phyloP scores from a whole-genome alignment of 2,329 filamentous ascomycete species.

The Aspergillus sp. region DNA sequence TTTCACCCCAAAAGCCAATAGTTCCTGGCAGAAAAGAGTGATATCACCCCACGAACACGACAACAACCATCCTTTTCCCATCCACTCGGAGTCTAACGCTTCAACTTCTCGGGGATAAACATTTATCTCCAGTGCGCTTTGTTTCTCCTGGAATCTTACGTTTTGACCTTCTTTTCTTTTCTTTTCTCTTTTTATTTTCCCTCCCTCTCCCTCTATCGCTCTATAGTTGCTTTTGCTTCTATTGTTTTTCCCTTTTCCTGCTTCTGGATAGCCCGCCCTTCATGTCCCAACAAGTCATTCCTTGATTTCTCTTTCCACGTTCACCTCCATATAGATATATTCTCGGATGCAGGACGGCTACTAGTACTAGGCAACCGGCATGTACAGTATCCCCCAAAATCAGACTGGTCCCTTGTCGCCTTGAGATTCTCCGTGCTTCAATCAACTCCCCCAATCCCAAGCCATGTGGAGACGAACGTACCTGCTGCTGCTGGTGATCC shows the following conservation, averaged over 20 bases:
- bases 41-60: slow-evolving; percentile 9
- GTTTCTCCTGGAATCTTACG: not conserved
- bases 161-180: not conserved
- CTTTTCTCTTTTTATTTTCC: too few species aligned
- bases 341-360: not conserved
- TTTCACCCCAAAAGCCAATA: slow-evolving; percentile 4
- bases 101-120: not conserved
- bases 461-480: slow-evolving; percentile 90
- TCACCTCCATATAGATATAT: not conserved
- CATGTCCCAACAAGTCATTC: slow-evolving; percentile 12
- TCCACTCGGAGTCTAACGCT: not conserved
- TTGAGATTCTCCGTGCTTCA: slow-evolving; percentile 19
- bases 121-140: not conserved
- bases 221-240: not conserved
- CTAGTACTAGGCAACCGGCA: slow-evolving; percentile 11
- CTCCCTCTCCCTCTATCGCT: not conserved
- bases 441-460: slow-evolving; percentile 13
- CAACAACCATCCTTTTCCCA: not conserved
- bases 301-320: slow-evolving; percentile 10
- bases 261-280: not conserved
- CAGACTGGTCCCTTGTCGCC: slow-evolving; percentile 7
- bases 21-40: not conserved
- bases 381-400: slow-evolving; percentile 12
- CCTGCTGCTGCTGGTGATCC: slow-evolving; percentile 78
- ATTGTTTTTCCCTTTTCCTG: slow-evolving; percentile 1